phyloP scores from a whole-genome alignment of 1,284 basidiomycete species.

The Amylostereum chailletii region DNA sequence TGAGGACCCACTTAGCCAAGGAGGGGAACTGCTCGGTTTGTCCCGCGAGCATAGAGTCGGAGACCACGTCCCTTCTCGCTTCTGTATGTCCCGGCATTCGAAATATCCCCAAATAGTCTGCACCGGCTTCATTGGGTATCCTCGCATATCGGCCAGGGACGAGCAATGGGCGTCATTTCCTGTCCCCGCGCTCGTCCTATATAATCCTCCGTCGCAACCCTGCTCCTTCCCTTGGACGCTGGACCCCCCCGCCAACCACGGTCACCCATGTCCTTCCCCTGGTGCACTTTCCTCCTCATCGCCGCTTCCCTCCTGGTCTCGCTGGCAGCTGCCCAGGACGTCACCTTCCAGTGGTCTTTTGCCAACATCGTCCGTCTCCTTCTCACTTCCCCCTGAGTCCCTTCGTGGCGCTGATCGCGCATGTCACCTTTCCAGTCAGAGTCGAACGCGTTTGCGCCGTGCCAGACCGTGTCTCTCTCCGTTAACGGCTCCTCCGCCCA shows the following conservation, averaged over 20 bases:
- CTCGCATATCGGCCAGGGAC: too few species aligned
- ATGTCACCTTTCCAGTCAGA: not conserved
- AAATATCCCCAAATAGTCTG: too few species aligned
- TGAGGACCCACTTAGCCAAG: too few species aligned
- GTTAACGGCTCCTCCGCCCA: constrained; percentile 19
- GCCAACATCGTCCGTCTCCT: constrained; percentile 11
- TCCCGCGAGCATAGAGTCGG: too few species aligned
- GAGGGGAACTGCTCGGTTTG: too few species aligned
- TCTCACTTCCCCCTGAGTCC: not conserved
- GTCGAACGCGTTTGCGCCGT: constrained; percentile 8
- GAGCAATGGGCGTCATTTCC: too few species aligned
- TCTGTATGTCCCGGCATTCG: too few species aligned
- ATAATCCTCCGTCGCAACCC: too few species aligned
- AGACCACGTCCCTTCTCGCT: too few species aligned
- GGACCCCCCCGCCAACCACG: not conserved
- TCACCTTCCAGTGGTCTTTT: constrained; percentile 19
- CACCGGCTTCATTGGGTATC: too few species aligned
- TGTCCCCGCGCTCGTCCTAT: too few species aligned
- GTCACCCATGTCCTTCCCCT: not conserved
- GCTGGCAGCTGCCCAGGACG: constrained; percentile 7
- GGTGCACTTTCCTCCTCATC: not conserved
- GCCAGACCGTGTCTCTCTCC: constrained; percentile 12
- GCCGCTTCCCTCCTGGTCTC: not conserved
- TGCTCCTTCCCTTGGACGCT: not conserved
- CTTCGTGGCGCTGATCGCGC: too few species aligned